Percentiles rank a stretch among this genome's conserved stretches.
These are phyloP conservation scores for Aspergillus brunneoviolaceus DNA, from an alignment of 2,329 filamentous ascomycete species.

Conservation along the genomic window DNA sequence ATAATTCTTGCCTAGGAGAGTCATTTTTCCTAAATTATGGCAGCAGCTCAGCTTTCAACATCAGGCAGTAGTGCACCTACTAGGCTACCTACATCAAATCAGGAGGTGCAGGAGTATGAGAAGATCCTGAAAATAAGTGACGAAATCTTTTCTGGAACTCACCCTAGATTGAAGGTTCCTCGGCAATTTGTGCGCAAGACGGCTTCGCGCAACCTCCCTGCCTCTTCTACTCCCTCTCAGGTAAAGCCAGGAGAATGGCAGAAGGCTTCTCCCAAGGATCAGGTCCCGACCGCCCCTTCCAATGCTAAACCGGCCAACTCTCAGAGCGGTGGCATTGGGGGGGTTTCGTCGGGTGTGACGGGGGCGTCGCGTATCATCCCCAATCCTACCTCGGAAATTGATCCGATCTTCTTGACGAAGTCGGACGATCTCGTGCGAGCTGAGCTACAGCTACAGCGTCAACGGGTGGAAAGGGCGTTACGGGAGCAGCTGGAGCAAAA, in stretches of 20 bases:
- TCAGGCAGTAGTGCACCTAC: constrained; percentile 25
- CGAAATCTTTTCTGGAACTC: constrained; percentile 72
- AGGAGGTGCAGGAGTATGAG: constrained; percentile 69
- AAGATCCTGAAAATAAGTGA: constrained; percentile 80
- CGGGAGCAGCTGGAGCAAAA: constrained; percentile 74
- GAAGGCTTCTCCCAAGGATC: constrained; percentile 19
- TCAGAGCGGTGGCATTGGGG: constrained; percentile 20
- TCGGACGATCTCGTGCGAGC: constrained; percentile 80
- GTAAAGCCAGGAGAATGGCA: constrained; percentile 25
- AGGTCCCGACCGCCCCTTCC: constrained; percentile 16
- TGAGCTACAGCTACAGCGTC: constrained; percentile 75
- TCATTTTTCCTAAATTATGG: constrained; percentile 29
- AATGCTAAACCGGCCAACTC: constrained; percentile 20
- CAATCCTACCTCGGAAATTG: constrained; percentile 65
- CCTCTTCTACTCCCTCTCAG: constrained; percentile 27
- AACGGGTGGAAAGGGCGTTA: constrained; percentile 74
- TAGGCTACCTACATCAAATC: constrained; percentile 45
- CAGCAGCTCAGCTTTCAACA: constrained; percentile 33
- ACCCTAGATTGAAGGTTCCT: constrained; percentile 59
- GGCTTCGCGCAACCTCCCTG: constrained; percentile 34
- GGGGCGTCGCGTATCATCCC: constrained; percentile 40
- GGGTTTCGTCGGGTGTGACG: constrained; percentile 22
- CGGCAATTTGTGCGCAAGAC: constrained; percentile 50
- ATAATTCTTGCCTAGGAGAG: neutral
- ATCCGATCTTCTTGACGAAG: constrained; percentile 82